phyloP scores from a whole-genome alignment of 208 protist species.

The Crithidia fasciculata region DNA sequence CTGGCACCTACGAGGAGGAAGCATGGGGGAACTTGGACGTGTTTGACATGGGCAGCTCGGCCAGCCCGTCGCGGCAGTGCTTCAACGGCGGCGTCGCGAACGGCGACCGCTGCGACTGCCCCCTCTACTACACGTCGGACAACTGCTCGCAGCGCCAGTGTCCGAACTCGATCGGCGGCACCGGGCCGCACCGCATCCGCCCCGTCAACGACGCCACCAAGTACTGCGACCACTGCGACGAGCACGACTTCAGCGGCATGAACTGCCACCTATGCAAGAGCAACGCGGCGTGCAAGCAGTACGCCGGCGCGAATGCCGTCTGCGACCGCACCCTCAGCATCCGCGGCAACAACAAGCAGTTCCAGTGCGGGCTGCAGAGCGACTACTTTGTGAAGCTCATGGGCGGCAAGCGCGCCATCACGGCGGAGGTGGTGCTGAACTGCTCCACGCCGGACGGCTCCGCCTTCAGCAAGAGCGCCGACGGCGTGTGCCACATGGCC shows the following conservation, averaged over 20 bases:
- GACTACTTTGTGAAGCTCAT: constrained; percentile 67
- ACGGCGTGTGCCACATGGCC: constrained; percentile 57
- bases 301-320: constrained; percentile 24
- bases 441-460: constrained; percentile 57
- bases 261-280: constrained; percentile 76
- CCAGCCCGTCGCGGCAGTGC: constrained; percentile 25
- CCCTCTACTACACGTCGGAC: constrained; percentile 60
- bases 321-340: constrained; percentile 59
- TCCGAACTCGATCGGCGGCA: constrained; percentile 61
- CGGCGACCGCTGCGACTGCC: constrained; percentile 54
- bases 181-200: constrained; percentile 34
- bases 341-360: constrained; percentile 76
- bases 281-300: constrained; percentile 49
- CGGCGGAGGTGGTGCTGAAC: constrained; percentile 64
- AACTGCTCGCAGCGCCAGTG: constrained; percentile 65
- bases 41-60: not conserved
- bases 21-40: not conserved
- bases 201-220: constrained; percentile 45
- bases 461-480: constrained; percentile 40
- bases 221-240: constrained; percentile 57
- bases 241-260: constrained; percentile 50
- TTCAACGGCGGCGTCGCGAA: constrained; percentile 54
- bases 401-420: constrained; percentile 70
- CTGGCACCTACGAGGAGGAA: no score
- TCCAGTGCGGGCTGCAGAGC: constrained; percentile 70